Conservation (phyloP, 1,139 yeast species). For the Taphrina flavorubra region DNA sequence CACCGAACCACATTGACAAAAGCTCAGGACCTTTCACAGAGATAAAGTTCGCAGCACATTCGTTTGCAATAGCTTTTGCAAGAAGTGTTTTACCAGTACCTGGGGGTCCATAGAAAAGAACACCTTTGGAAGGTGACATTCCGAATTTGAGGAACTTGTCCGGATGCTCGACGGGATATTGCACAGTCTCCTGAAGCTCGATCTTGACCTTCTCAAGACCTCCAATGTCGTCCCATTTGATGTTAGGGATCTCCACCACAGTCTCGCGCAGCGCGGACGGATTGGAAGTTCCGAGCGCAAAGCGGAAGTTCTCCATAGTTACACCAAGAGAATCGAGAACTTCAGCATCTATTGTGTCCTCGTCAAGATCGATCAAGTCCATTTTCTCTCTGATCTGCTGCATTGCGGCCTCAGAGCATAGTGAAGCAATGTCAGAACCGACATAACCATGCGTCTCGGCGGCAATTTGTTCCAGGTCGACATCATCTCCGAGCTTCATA, state of each 20-base stretch:
- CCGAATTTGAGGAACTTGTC: slow-evolving; percentile 98
- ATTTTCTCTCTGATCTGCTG: slow-evolving; percentile 98
- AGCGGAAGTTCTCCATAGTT: slow-evolving; percentile 98
- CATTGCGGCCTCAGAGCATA: slow-evolving; percentile 99
- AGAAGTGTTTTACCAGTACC: slow-evolving; percentile 98
- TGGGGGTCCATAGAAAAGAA: slow-evolving; percentile 97
- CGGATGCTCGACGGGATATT: slow-evolving; percentile 97
- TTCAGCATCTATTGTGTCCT: slow-evolving; percentile 97
- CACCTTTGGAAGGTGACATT: slow-evolving; percentile 96
- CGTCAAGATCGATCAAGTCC: slow-evolving; percentile 97
- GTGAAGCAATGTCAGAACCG: slow-evolving; percentile 91
- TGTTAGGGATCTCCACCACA: slow-evolving; percentile 97
- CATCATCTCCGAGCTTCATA: slow-evolving; percentile 95
- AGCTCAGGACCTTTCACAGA: slow-evolving; percentile 97
- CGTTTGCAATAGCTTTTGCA: slow-evolving; percentile 98
- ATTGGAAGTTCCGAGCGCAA: slow-evolving; percentile 95
- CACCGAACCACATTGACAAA: slow-evolving; percentile 99
- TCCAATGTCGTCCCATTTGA: slow-evolving; percentile 97
- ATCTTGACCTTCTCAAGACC: slow-evolving; percentile 94
- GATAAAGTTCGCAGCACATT: slow-evolving; percentile 94
- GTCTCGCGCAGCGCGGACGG: slow-evolving; percentile 99
- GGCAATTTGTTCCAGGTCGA: slow-evolving; percentile 90
- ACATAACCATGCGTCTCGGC: slow-evolving; percentile 96
- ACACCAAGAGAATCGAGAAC: slow-evolving; percentile 95
- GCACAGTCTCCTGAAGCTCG: slow-evolving; percentile 97